A percentile compares a stretch with the other conserved stretches of the same genome.
Evolutionary conservation across 345 rosid genomes (phyloP).

Genomic region (Heritiera littoralis): DNA sequence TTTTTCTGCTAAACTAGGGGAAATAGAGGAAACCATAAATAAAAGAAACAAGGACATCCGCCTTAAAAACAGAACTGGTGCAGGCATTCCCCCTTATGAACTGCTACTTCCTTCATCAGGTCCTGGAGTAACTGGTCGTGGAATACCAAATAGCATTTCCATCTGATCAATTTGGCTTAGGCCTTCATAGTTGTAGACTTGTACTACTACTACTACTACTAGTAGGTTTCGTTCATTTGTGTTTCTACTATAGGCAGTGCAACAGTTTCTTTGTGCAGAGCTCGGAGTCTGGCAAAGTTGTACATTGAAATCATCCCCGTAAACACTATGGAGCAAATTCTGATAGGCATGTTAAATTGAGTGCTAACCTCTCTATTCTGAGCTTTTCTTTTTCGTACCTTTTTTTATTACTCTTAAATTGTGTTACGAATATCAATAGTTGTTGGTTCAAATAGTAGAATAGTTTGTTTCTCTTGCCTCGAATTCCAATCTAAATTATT

Average conservation of each 20-base stretch:
- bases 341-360: too few relatives aligned
- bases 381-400: too few relatives aligned
- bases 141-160: conserved; percentile 92
- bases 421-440: too few relatives aligned
- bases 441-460: too few relatives aligned
- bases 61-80: conserved; percentile 76
- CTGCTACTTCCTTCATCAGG: conserved; percentile 75
- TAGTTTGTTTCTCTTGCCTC: too few relatives aligned
- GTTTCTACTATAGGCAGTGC: neutral
- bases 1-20: conserved; percentile 59
- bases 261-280: neutral
- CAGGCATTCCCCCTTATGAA: conserved; percentile 91
- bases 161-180: conserved; percentile 38
- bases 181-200: neutral
- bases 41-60: conserved; percentile 58
- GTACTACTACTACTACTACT: neutral
- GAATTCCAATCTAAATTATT: too few relatives aligned
- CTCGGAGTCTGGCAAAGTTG: neutral
- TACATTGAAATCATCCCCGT: neutral
- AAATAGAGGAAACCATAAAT: conserved; percentile 63
- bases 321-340: too few relatives aligned
- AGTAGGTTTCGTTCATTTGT: neutral
- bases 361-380: too few relatives aligned
- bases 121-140: conserved; percentile 91
- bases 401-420: too few relatives aligned